These are phyloP conservation scores for Leccinum boreale DNA, from an alignment of 768 basidiomycete genomes.

Conservation along the genomic window DNA sequence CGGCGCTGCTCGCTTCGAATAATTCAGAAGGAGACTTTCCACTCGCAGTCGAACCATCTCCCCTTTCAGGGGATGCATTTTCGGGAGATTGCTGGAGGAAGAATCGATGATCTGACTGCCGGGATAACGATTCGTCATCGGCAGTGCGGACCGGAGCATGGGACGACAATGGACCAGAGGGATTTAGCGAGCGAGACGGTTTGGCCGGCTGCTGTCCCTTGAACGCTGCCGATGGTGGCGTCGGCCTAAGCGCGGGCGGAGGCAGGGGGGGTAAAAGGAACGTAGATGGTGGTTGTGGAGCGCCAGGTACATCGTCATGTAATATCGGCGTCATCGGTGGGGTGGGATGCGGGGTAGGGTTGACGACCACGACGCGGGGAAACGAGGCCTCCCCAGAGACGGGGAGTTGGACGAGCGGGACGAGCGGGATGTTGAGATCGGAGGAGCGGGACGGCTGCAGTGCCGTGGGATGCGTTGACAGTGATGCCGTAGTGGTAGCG, in stretches of 20 bases:
- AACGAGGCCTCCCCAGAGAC: conserved; percentile 29
- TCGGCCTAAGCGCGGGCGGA: conserved; percentile 18
- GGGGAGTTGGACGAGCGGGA: conserved; percentile 30
- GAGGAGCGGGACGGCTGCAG: conserved; percentile 10
- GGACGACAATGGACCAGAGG: conserved; percentile 1
- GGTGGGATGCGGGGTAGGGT: conserved; percentile 76
- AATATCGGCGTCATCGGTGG: conserved; percentile 67
- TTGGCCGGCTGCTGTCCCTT: conserved; percentile 17
- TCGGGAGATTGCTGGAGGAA: conserved; percentile 46
- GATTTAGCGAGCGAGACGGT: conserved; percentile 11
- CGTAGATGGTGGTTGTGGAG: conserved; percentile 24
- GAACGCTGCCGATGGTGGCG: background rate
- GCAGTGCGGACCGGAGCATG: conserved; percentile 7
- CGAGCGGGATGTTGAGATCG: conserved; percentile 20
- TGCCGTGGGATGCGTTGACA: conserved; percentile 6
- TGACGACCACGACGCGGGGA: conserved; percentile 64
- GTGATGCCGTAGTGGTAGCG: background rate
- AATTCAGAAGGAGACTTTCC: conserved; percentile 33
- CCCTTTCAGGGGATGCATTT: conserved; percentile 35
- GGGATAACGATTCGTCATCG: conserved; percentile 29
- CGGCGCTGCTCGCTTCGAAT: conserved; percentile 33
- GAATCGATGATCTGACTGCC: conserved; percentile 40
- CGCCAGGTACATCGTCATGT: conserved; percentile 20
- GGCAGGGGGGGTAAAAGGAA: conserved; percentile 31
- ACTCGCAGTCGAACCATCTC: conserved; percentile 28